Evolutionary conservation across 2,329 filamentous ascomycete species (phyloP).

Genomic region (Trichoderma asperellum): DNA sequence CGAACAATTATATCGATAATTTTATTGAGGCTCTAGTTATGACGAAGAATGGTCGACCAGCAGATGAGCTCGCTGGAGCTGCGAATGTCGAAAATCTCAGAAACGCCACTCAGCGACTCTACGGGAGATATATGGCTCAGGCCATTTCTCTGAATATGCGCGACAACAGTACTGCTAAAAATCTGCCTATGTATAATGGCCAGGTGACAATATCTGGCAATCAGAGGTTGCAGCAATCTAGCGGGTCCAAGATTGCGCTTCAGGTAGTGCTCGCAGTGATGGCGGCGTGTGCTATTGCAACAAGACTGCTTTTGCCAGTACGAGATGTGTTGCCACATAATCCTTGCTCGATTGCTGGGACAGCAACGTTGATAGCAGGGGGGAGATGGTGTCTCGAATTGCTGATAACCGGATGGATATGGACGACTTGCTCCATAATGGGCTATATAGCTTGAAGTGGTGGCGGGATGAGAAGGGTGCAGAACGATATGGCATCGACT

Average conservation of each 20-base stretch:
- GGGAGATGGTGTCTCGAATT: conserved; percentile 3
- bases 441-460: conserved; percentile 17
- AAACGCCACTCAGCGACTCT: conserved; percentile 8
- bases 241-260: conserved; percentile 21
- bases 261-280: conserved; percentile 4
- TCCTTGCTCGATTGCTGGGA: conserved; percentile 20
- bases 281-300: conserved; percentile 10
- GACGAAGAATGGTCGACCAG: background rate
- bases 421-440: background rate
- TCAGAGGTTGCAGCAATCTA: conserved; percentile 16
- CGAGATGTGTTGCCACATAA: conserved; percentile 12
- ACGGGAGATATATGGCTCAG: conserved; percentile 16
- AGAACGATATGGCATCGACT: conserved; percentile 17
- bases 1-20: background rate
- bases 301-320: conserved; percentile 15
- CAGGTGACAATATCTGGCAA: background rate
- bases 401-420: background rate
- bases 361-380: conserved; percentile 8
- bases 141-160: conserved; percentile 25
- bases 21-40: conserved; percentile 15
- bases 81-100: conserved; percentile 11
- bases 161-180: background rate
- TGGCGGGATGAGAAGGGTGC: conserved; percentile 13
- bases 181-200: background rate
- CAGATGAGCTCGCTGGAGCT: conserved; percentile 2